These are phyloP conservation scores for Phytophthora quininea DNA, from an alignment of 352 stramenopile species.

Conservation along the genomic window DNA sequence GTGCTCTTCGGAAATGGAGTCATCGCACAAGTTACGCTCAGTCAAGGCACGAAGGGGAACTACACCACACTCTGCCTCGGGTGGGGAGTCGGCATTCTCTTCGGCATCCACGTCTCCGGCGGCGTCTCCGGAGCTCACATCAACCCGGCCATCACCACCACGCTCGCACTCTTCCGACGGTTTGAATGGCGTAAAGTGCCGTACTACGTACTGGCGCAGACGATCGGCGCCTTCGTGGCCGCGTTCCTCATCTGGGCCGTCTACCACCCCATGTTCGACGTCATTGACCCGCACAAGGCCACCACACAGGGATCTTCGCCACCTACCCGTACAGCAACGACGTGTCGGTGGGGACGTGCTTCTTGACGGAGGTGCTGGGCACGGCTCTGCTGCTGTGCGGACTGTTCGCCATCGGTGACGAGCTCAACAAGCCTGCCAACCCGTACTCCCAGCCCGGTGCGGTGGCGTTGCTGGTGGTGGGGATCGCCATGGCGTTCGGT, in stretches of 20 bases:
- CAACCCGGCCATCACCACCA: conserved; percentile 49
- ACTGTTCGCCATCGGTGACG: conserved; percentile 41
- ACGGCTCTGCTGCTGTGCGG: conserved; percentile 43
- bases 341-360: conserved; percentile 26
- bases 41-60: conserved; percentile 35
- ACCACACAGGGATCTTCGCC: conserved; percentile 30
- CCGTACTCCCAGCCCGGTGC: conserved; percentile 28
- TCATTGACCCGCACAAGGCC: conserved; percentile 27
- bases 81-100: conserved; percentile 53
- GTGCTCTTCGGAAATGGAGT: conserved; percentile 49
- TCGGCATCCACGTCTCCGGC: conserved; percentile 42
- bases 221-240: conserved; percentile 37
- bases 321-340: conserved; percentile 26
- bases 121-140: conserved; percentile 48
- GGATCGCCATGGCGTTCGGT: conserved; percentile 52
- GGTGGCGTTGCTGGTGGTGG: conserved; percentile 42
- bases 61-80: conserved; percentile 52
- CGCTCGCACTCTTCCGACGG: conserved; percentile 36
- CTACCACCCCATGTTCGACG: conserved; percentile 44
- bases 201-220: conserved; percentile 38
- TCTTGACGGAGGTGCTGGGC: conserved; percentile 33
- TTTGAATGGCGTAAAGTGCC: conserved; percentile 42
- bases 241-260: conserved; percentile 37
- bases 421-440: conserved; percentile 36
- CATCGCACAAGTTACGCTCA: conserved; percentile 46